Evolutionary conservation across 768 basidiomycete species (phyloP).

Genomic region (Rhizopogon roseolus): DNA sequence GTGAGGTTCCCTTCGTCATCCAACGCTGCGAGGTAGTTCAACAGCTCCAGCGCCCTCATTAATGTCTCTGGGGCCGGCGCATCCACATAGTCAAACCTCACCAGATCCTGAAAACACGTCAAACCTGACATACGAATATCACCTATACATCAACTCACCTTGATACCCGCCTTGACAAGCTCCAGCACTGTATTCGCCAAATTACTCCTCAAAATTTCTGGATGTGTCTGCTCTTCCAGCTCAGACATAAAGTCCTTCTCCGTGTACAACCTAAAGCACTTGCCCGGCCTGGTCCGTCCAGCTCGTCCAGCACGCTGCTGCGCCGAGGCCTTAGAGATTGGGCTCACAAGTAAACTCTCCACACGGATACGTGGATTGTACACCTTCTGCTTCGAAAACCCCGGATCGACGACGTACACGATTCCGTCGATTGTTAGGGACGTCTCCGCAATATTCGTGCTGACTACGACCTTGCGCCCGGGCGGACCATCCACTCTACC

Average conservation of each 20-base stretch:
- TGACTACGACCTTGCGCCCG: slow-evolving; percentile 90
- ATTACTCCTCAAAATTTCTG: slow-evolving; percentile 93
- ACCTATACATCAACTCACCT: slow-evolving; percentile 36
- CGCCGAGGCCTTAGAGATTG: slow-evolving; percentile 95
- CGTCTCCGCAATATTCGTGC: slow-evolving; percentile 97
- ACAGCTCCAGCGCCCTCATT: slow-evolving; percentile 91
- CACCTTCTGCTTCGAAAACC: slow-evolving; percentile 97
- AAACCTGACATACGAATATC: not conserved
- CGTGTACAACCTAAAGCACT: slow-evolving; percentile 95
- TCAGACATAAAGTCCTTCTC: slow-evolving; percentile 96
- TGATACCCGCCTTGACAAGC: slow-evolving; percentile 90
- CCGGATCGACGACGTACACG: slow-evolving; percentile 98
- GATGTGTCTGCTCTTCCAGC: slow-evolving; percentile 95
- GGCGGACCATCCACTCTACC: slow-evolving; percentile 62
- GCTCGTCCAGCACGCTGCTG: slow-evolving; percentile 96
- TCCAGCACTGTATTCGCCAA: slow-evolving; percentile 91
- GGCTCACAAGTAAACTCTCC: slow-evolving; percentile 87
- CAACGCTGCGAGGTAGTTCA: slow-evolving; percentile 88
- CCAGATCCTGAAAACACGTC: slow-evolving; percentile 53
- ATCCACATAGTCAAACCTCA: slow-evolving; percentile 85
- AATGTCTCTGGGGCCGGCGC: slow-evolving; percentile 94
- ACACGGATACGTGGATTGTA: slow-evolving; percentile 98
- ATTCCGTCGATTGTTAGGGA: slow-evolving; percentile 98
- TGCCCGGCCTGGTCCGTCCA: slow-evolving; percentile 92
- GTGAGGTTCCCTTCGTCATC: slow-evolving; percentile 95